A percentile compares a stretch with the other conserved stretches of the same genome.
phyloP scores from a whole-genome alignment of 108 stramenopile species.

The Skeletonema potamos region DNA sequence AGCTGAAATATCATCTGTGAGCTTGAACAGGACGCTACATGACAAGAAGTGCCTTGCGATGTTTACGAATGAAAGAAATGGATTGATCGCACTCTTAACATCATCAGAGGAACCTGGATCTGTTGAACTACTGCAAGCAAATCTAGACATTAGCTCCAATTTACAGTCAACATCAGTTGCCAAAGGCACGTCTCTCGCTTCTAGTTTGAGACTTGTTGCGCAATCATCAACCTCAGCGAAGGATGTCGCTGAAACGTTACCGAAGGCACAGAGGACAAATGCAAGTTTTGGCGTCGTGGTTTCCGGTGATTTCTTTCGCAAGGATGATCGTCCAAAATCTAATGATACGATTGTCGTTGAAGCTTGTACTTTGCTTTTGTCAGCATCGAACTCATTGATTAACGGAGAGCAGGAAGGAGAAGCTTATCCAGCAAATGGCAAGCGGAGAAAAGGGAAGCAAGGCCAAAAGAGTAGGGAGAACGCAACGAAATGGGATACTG shows the following conservation, averaged over 20 bases:
- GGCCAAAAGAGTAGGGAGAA: neutral
- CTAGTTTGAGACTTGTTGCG: constrained; percentile 34
- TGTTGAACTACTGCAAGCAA: constrained; percentile 19
- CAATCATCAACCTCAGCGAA: constrained; percentile 6
- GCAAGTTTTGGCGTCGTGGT: neutral
- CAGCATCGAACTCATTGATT: constrained; percentile 17
- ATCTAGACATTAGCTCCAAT: neutral
- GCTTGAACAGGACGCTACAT: constrained; percentile 23
- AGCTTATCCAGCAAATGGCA: constrained; percentile 15
- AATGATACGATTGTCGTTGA: neutral
- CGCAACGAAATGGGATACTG: constrained; percentile 10
- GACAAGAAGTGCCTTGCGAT: constrained; percentile 37
- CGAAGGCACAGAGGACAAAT: neutral
- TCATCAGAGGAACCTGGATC: constrained; percentile 20
- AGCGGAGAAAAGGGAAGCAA: constrained; percentile 14
- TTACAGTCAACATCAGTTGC: neutral
- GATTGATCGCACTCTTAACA: constrained; percentile 32
- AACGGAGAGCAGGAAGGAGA: constrained; percentile 1
- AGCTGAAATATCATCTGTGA: constrained; percentile 29
- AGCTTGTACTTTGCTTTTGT: constrained; percentile 16
- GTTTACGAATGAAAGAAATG: constrained; percentile 44
- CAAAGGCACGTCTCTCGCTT: constrained; percentile 22
- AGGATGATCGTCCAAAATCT: neutral
- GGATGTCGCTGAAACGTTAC: neutral
- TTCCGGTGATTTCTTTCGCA: neutral